Percentiles rank a stretch among this genome's conserved stretches.
phyloP scores from a whole-genome alignment of 129 eudicot genomes.

The Kitagawia praeruptora region DNA sequence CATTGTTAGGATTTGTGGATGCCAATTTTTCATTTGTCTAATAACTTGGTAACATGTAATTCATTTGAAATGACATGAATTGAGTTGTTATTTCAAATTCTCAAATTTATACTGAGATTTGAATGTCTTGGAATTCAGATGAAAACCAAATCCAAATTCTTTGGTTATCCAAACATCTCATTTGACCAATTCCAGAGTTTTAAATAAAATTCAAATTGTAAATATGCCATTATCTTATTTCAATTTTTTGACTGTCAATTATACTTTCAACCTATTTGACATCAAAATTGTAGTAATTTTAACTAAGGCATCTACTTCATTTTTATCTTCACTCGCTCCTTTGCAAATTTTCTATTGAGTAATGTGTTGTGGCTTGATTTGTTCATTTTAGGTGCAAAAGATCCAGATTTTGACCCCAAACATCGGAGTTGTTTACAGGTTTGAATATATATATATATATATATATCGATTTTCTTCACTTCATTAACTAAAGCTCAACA shows the following conservation, averaged over 20 bases:
- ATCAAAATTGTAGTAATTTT: slow-evolving; percentile 1
- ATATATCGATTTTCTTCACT: neutral
- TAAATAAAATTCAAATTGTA: too few species aligned
- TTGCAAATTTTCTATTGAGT: neutral
- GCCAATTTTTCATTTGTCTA: neutral
- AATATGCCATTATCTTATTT: neutral
- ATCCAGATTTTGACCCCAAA: slow-evolving; percentile 84
- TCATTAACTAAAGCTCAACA: neutral
- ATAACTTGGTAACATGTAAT: too few species aligned
- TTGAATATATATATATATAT: neutral
- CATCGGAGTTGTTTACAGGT: slow-evolving; percentile 95
- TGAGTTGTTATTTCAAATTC: too few species aligned
- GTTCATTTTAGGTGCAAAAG: slow-evolving; percentile 63
- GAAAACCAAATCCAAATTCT: too few species aligned
- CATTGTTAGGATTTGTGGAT: neutral
- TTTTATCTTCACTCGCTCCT: neutral
- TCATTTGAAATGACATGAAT: too few species aligned
- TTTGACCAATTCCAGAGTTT: too few species aligned
- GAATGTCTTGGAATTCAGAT: too few species aligned
- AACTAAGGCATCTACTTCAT: neutral
- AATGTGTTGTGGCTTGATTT: slow-evolving; percentile 18
- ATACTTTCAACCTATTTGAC: neutral
- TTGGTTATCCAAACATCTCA: too few species aligned
- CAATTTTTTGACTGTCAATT: neutral
- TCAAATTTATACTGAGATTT: too few species aligned